Conservation (phyloP, 2,329 filamentous ascomycete genomes). For the Ciborinia camelliae region DNA sequence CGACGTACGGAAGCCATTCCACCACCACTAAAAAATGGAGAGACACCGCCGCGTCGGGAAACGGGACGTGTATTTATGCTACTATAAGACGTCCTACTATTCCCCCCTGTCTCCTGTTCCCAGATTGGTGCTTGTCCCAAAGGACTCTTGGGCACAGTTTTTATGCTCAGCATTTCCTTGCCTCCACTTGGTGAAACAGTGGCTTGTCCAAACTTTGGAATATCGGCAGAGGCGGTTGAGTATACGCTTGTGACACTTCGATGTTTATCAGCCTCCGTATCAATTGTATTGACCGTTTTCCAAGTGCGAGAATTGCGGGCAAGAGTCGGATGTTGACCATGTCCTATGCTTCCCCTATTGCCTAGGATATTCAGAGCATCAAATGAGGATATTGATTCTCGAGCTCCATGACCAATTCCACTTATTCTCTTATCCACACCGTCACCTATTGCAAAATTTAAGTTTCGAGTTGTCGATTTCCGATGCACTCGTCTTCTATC, state of each 20-base stretch:
- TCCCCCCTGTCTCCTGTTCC: slow-evolving; percentile 13
- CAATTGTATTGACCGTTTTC: slow-evolving; percentile 25
- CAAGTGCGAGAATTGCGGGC: slow-evolving; percentile 30
- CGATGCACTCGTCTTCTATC: slow-evolving; percentile 15
- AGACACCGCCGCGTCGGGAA: slow-evolving; percentile 29
- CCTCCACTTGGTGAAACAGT: slow-evolving; percentile 27
- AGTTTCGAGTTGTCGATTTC: slow-evolving; percentile 25
- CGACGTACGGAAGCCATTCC: slow-evolving; percentile 20
- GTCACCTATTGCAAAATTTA: slow-evolving; percentile 19
- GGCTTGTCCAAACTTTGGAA: slow-evolving; percentile 16
- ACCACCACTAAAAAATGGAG: slow-evolving; percentile 34
- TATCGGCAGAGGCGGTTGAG: slow-evolving; percentile 8
- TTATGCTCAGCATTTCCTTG: slow-evolving; percentile 19
- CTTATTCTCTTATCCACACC: slow-evolving; percentile 21
- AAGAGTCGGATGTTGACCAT: slow-evolving; percentile 25
- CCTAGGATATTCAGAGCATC: slow-evolving; percentile 16
- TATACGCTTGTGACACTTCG: slow-evolving; percentile 24
- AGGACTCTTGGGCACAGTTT: slow-evolving; percentile 21
- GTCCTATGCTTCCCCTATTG: slow-evolving; percentile 29
- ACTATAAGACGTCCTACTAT: slow-evolving; percentile 13
- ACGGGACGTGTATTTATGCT: slow-evolving; percentile 27
- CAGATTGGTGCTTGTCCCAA: slow-evolving; percentile 15
- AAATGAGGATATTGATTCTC: slow-evolving; percentile 25
- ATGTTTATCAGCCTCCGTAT: slow-evolving; percentile 18
- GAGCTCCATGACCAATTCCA: slow-evolving; percentile 30